Evolutionary conservation across 495 filamentous ascomycete species (phyloP).

Genomic region (Zalerion maritima): DNA sequence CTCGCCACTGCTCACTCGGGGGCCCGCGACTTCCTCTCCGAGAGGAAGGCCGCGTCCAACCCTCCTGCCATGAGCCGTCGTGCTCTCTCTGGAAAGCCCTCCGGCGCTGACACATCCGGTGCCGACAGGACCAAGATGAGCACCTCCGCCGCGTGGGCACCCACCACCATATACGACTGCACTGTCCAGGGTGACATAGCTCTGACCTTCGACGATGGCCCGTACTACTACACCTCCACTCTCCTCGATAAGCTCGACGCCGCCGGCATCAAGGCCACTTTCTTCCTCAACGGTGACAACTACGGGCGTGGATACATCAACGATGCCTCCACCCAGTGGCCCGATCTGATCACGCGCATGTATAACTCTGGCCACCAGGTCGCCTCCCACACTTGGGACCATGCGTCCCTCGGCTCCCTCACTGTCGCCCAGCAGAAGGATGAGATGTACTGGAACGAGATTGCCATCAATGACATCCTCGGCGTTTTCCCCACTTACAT

Average conservation of each 20-base stretch:
- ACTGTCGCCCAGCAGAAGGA: conserved; percentile 27
- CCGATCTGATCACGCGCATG: conserved; percentile 34
- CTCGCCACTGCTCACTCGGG: no score
- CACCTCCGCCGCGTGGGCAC: conserved; percentile 31
- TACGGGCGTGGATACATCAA: conserved; percentile 55
- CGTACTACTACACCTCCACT: conserved; percentile 40
- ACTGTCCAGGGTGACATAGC: conserved; percentile 42
- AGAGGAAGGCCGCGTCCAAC: no score
- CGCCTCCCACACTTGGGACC: conserved; percentile 60
- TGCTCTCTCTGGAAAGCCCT: no score
- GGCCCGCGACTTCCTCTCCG: no score
- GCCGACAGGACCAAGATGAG: conserved; percentile 47
- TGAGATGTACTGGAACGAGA: conserved; percentile 55
- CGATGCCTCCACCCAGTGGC: conserved; percentile 24
- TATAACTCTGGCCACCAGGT: conserved; percentile 50
- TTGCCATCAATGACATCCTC: conserved; percentile 49
- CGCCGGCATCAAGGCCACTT: conserved; percentile 43
- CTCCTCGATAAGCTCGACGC: conserved; percentile 43
- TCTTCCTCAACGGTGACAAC: conserved; percentile 56
- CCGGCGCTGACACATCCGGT: conserved; percentile 42
- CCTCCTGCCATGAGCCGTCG: no score
- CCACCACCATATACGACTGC: conserved; percentile 65
- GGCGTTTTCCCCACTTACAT: conserved; percentile 62
- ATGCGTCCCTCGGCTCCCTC: conserved; percentile 44
- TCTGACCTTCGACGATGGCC: conserved; percentile 57